phyloP scores from a whole-genome alignment of 352 stramenopile genomes.

The Pythium dissimile region DNA sequence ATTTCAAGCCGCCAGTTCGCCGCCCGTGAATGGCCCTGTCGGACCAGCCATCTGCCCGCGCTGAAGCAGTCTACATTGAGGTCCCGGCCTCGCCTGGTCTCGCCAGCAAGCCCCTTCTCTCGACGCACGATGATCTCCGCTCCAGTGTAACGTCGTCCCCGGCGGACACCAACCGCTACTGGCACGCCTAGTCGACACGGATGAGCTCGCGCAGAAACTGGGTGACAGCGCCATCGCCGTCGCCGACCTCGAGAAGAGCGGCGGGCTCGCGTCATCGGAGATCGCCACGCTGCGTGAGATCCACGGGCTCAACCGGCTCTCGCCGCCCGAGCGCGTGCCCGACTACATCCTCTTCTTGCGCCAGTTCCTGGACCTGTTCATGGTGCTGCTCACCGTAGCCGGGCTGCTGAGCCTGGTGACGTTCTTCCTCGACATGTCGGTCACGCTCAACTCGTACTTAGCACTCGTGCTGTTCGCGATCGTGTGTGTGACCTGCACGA shows the following conservation, averaged over 20 bases:
- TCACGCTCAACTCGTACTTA: slow-evolving; percentile 38
- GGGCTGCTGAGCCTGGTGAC: slow-evolving; percentile 32
- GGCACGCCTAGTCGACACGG: slow-evolving; percentile 32
- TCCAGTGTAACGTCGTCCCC: background rate
- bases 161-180: slow-evolving; percentile 20
- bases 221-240: slow-evolving; percentile 24
- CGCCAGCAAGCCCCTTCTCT: background rate
- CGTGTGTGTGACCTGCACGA: slow-evolving; percentile 36
- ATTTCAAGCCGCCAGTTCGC: background rate
- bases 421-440: slow-evolving; percentile 38
- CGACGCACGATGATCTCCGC: background rate
- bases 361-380: slow-evolving; percentile 50
- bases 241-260: slow-evolving; percentile 26
- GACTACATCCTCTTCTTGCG: slow-evolving; percentile 39
- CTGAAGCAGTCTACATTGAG: background rate
- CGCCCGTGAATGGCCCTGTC: background rate
- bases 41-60: background rate
- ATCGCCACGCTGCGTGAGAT: slow-evolving; percentile 13
- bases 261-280: slow-evolving; percentile 13
- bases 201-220: slow-evolving; percentile 17
- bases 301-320: slow-evolving; percentile 37
- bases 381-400: slow-evolving; percentile 32
- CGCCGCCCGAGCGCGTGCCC: slow-evolving; percentile 28
- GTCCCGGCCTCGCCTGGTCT: background rate
- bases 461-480: slow-evolving; percentile 38